Evolutionary conservation across 1,139 yeast species (phyloP).

Genomic region (Yamadazyma dushanensis): DNA sequence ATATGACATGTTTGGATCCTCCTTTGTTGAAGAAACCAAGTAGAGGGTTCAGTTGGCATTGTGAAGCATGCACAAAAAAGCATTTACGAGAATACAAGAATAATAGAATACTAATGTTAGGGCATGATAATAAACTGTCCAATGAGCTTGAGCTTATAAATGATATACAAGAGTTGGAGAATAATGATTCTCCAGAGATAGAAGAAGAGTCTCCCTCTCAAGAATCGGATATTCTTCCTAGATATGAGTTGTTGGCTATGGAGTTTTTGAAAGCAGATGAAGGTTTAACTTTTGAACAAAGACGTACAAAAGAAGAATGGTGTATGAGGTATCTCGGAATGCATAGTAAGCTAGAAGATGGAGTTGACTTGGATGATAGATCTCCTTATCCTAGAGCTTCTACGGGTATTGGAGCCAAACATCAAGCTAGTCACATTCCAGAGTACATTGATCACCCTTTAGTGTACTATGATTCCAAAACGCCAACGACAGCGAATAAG

Average conservation of each 20-base stretch:
- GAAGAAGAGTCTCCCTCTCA: constrained; percentile 6
- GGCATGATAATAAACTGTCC: constrained; percentile 44
- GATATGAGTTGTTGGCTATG: constrained; percentile 61
- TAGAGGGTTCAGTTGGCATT: constrained; percentile 92
- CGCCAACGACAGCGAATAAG: constrained; percentile 13
- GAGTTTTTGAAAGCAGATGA: constrained; percentile 50
- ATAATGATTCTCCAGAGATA: neutral
- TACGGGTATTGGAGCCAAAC: constrained; percentile 72
- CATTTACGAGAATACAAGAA: constrained; percentile 30
- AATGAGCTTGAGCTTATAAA: constrained; percentile 26
- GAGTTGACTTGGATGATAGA: constrained; percentile 74
- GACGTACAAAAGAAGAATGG: constrained; percentile 70
- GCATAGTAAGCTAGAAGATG: constrained; percentile 76
- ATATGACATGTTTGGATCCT: constrained; percentile 84
- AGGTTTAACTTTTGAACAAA: constrained; percentile 37
- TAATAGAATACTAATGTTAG: constrained; percentile 39
- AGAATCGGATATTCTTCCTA: constrained; percentile 37
- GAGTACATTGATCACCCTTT: constrained; percentile 71
- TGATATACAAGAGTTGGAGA: constrained; percentile 5
- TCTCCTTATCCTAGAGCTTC: constrained; percentile 80
- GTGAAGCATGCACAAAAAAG: constrained; percentile 69
- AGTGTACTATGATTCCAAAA: constrained; percentile 58
- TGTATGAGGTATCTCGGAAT: constrained; percentile 77
- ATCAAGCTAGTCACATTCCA: constrained; percentile 66
- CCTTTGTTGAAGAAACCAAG: constrained; percentile 80